Base-by-base conservation (phyloP, 805 yeast species). In the Torulaspora franciscae region DNA sequence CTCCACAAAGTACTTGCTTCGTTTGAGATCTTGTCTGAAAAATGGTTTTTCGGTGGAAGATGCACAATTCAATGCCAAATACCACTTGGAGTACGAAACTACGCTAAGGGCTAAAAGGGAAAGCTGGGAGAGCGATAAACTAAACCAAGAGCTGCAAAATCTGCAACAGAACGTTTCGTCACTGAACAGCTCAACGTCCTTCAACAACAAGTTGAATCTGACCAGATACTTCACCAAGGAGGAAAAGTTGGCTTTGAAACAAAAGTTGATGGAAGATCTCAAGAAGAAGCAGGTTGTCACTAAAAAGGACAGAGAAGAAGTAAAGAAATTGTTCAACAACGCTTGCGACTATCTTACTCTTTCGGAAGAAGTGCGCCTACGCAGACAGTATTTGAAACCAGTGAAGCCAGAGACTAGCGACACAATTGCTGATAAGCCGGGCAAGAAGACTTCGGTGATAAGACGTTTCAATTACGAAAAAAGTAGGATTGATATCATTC, bases 401-500 rank as follows among this genome's bases (percentile, higher is more conserved):
- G 76, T 80, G 3, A 58, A 73, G 47, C 83, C 89, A 2, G 77
- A 75, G 55, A 56, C 69, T 8, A 70, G 69, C 13, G 74, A 27
- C 2, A 47, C 74, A 15, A 54, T 72, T 10, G 51, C 59, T 32
- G 47, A 70, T 57, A 45, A 68, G 32, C 68, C 72, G n/a, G 66
- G 64, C 47, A 76, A 76, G 47, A 79, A 79, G 56, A 72, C 74
- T 19, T 72, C 77, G 14, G 64, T 71, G 32, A 69, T 76, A 43
- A 75, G 76, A 53, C 74, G 81, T 46, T 86, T 81, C 75, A 81
- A 86, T 61, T 76, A 79, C 43, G 72, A 67, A 17, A 71, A 71
- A 37, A 70, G 77, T 51, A 69, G 64, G 47, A 70, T 82, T 30
- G 80, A 78, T 48, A 66, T 72, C 6, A 68, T 82, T 47, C 71